Conservation (phyloP, 164 flowering plant species). For the Houttuynia cordata region DNA sequence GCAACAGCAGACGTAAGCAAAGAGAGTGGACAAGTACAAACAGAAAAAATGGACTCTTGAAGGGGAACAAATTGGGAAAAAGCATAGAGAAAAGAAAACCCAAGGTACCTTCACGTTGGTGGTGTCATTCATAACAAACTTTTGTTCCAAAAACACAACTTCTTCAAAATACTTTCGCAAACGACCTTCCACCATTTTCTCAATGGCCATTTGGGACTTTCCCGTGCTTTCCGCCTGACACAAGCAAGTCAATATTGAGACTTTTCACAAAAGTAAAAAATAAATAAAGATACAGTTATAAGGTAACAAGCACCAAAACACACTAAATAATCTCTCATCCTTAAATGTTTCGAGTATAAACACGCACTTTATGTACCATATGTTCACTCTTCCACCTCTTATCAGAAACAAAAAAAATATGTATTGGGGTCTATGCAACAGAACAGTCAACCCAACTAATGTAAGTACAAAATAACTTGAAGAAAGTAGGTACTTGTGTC, state of each 20-base stretch:
- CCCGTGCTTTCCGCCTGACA: constrained; percentile 82
- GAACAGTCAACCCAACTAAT: background rate
- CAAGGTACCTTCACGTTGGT: constrained; percentile 57
- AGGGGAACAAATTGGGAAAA: background rate
- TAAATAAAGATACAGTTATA: background rate
- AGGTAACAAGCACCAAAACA: background rate
- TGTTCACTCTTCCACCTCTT: background rate
- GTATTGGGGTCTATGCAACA: background rate
- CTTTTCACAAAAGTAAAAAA: background rate
- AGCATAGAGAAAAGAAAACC: background rate
- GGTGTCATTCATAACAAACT: constrained; percentile 63
- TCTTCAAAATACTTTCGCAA: constrained; percentile 81
- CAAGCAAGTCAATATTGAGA: constrained; percentile 1
- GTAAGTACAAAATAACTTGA: background rate
- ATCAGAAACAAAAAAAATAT: background rate
- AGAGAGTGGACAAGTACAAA: background rate
- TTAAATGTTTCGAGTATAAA: background rate
- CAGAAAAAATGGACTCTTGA: too few relatives aligned
- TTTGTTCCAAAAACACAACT: constrained; percentile 89
- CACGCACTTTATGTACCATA: background rate
- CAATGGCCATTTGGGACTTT: constrained; percentile 77
- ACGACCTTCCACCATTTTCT: constrained; percentile 97
- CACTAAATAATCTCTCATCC: background rate
- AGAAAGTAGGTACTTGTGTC: constrained; percentile 56
- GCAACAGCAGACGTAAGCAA: background rate